These are phyloP conservation scores for Aureoboletus auriporus DNA, from an alignment of 768 basidiomycete species.

Conservation along the genomic window DNA sequence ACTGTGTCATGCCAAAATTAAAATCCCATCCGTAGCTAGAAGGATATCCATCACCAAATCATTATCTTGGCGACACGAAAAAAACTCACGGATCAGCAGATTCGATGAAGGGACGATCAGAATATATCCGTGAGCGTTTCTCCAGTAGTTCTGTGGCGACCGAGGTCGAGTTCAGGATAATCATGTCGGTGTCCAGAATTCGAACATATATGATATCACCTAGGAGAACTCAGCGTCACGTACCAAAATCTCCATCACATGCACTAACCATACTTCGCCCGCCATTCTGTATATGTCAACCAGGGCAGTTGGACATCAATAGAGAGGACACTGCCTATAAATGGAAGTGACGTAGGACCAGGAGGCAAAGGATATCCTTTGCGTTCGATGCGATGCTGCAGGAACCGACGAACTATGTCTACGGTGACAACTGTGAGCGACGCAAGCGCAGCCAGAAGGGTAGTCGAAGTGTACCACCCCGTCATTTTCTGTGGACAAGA, in stretches of 20 bases:
- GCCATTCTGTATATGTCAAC: slow-evolving; percentile 8
- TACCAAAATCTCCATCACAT: background rate
- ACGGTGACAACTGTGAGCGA: background rate
- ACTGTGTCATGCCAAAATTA: slow-evolving; percentile 2
- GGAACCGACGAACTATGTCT: background rate
- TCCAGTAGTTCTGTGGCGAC: slow-evolving; percentile 43
- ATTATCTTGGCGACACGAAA: too few relatives aligned
- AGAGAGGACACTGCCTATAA: background rate
- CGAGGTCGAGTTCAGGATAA: slow-evolving; percentile 42
- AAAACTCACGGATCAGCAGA: slow-evolving; percentile 5
- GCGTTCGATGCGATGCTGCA: background rate
- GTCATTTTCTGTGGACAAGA: background rate
- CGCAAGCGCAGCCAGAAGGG: background rate
- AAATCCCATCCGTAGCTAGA: slow-evolving; percentile 3
- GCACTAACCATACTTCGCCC: slow-evolving; percentile 2
- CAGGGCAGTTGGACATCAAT: background rate
- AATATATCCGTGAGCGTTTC: slow-evolving; percentile 41
- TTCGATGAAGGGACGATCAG: slow-evolving; percentile 40
- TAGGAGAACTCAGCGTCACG: slow-evolving; percentile 7
- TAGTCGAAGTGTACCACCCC: background rate
- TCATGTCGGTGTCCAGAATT: slow-evolving; percentile 38
- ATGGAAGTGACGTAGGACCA: slow-evolving; percentile 1
- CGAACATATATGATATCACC: slow-evolving; percentile 43
- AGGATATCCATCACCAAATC: too few relatives aligned
- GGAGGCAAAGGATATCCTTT: slow-evolving; percentile 4